Conservation (phyloP, 306 rosid genomes). For the Myrica gale region DNA sequence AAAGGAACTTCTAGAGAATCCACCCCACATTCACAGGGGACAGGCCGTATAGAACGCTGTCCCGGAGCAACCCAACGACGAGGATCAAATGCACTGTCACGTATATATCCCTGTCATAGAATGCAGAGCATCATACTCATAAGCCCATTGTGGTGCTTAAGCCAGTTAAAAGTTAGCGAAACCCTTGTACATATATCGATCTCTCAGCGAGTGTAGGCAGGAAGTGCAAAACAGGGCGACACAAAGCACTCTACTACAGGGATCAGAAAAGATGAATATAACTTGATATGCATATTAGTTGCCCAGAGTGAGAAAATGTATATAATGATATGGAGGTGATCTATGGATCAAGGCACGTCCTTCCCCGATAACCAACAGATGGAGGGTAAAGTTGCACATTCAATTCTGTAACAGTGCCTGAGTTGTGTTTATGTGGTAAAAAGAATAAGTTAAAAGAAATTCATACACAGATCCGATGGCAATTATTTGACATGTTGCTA, state of each 20-base stretch:
- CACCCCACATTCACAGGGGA: slow-evolving; percentile 72
- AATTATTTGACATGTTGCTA: neutral
- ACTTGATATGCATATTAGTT: neutral
- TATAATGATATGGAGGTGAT: neutral
- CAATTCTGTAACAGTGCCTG: neutral
- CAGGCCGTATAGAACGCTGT: slow-evolving; percentile 51
- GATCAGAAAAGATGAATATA: neutral
- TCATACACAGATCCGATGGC: neutral
- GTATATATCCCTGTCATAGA: slow-evolving; percentile 65
- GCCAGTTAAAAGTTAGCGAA: neutral
- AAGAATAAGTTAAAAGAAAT: neutral
- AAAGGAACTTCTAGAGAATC: slow-evolving; percentile 79
- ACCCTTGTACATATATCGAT: neutral
- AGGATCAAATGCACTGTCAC: slow-evolving; percentile 87
- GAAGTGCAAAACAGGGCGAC: slow-evolving; percentile 1
- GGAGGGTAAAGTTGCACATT: neutral
- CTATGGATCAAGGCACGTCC: neutral
- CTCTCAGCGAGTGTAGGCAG: neutral
- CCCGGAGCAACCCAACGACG: slow-evolving; percentile 99
- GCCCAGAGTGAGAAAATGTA: neutral
- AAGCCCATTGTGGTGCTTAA: neutral
- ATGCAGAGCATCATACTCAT: slow-evolving; percentile 17
- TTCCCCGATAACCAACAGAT: neutral
- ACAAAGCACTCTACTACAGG: neutral
- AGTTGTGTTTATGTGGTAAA: neutral